Conservation (phyloP, 768 basidiomycete species). For the Rubroboletus satanas region DNA sequence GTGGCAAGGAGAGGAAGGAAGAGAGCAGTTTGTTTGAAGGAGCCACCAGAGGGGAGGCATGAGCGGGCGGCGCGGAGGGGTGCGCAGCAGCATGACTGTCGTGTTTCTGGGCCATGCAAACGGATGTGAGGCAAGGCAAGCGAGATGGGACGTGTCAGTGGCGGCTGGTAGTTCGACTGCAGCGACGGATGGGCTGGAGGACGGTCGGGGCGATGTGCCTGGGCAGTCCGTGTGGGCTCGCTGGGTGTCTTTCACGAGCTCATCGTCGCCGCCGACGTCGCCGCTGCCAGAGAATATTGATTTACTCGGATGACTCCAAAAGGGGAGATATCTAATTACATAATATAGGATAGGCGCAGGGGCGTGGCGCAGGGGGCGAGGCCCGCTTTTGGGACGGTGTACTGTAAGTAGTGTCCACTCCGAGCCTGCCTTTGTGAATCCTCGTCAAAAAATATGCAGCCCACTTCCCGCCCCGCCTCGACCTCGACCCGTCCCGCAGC, state of each 20-base stretch:
- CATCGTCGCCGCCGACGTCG: conserved; percentile 25
- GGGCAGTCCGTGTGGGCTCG: conserved; percentile 11
- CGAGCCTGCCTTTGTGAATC: conserved; percentile 19
- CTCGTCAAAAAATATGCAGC: conserved; percentile 44
- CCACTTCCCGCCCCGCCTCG: conserved; percentile 54
- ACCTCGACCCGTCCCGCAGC: conserved; percentile 55
- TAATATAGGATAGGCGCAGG: conserved; percentile 10
- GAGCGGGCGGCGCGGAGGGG: conserved; percentile 3
- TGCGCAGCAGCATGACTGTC: conserved; percentile 19
- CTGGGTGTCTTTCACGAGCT: conserved; percentile 21
- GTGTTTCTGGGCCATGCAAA: conserved; percentile 30
- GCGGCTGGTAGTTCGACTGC: neutral
- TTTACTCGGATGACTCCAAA: conserved; percentile 7
- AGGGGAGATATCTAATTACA: conserved; percentile 25
- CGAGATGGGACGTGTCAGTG: conserved; percentile 1
- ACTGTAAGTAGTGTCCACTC: neutral
- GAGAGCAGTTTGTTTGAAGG: conserved; percentile 42
- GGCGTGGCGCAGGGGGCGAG: neutral
- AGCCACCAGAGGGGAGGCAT: conserved; percentile 30
- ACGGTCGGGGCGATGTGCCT: neutral
- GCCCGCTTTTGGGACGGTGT: neutral
- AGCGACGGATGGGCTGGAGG: neutral
- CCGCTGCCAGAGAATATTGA: conserved; percentile 9
- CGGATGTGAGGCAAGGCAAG: neutral
- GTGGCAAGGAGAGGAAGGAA: conserved; percentile 45